Percentiles rank a stretch among this genome's conserved stretches.
Conservation (phyloP, 331 rosid species). For the Malus hybrid region DNA sequence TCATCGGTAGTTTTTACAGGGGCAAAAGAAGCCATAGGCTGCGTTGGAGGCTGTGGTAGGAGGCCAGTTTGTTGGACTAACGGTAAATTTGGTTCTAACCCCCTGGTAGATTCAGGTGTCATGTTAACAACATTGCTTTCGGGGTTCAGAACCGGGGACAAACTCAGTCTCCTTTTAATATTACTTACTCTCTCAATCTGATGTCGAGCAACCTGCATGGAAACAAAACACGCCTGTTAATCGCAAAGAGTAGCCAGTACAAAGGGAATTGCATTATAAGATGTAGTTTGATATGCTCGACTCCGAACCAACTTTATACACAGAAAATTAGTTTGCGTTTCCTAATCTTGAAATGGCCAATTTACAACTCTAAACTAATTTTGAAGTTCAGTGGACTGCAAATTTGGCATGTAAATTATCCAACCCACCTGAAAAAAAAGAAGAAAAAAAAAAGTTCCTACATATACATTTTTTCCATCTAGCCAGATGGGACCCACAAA, state of each 20-base stretch:
- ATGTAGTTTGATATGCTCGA: not conserved
- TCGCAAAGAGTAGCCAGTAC: not conserved
- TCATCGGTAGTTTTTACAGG: slow-evolving; percentile 62
- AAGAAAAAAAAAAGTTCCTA: no score
- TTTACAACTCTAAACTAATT: no score
- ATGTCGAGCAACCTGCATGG: slow-evolving; percentile 52
- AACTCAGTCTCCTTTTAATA: slow-evolving; percentile 37
- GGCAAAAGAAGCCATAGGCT: slow-evolving; percentile 47
- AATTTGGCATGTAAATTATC: no score
- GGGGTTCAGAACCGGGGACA: not conserved
- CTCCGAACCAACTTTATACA: not conserved
- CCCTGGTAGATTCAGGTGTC: slow-evolving; percentile 33
- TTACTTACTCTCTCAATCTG: slow-evolving; percentile 53
- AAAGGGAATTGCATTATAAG: not conserved
- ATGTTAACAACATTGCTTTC: slow-evolving; percentile 12
- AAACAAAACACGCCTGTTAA: not conserved
- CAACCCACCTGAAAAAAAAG: no score
- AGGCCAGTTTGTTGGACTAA: slow-evolving; percentile 35
- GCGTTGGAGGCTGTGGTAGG: slow-evolving; percentile 39
- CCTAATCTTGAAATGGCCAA: not conserved
- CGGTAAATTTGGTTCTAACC: slow-evolving; percentile 34
- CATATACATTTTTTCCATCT: no score
- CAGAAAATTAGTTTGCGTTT: not conserved
- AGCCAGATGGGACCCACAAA: no score
- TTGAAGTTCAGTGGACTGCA: no score